Base-by-base conservation (phyloP, 2,329 filamentous ascomycete genomes). In the Exophiala spinifera region DNA sequence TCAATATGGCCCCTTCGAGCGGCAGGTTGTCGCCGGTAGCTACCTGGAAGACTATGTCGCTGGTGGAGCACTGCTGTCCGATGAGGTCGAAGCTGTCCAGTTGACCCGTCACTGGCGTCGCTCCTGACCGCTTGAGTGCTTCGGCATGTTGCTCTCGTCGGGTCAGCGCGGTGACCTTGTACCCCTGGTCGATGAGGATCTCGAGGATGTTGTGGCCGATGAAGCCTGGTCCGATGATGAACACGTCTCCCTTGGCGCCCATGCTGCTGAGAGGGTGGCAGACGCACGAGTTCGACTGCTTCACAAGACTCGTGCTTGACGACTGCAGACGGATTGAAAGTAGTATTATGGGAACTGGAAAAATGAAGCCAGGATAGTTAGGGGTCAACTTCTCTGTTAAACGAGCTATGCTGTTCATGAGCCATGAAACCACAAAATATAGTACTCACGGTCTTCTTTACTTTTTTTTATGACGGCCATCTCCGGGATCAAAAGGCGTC, bases 1-100 rank as follows among this genome's bases (percentile, higher is more conserved):
- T 68, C 1, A 79, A 62, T 10, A 79, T 67, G 15, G 76, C 74
- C 58, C 74, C 57, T 1, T 68, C 76, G 8, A 70, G 74, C 5
- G 73, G 71, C 15, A 75, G 64, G 53, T 79, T 70, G 63, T 79
- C 76, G 5, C 75, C 74, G 3, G 74, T 76, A 7, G 77, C 77
- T 10, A 72, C 76, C 62, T 79, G 76, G 48, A 79, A 66, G 23
- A 74, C 64, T 7, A 77, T 71, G 46, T 79, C 75, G 56, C 67
- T 67, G 17, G 68, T 55, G 1, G 64, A 47, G 1, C 67, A 62
- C 13, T 74, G 65, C 45, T 72, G 63, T 5, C 65, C 64, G 60
- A 77, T 75, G 14, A 73, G 56, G 2, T 66, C 59, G 11, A 66
- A 66, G 57, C 78, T 71, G 50, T 73, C 64, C 6, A 78, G 60